Evolutionary conservation across 352 stramenopile genomes (phyloP).

Genomic region (Peronosclerospora sorghi): DNA sequence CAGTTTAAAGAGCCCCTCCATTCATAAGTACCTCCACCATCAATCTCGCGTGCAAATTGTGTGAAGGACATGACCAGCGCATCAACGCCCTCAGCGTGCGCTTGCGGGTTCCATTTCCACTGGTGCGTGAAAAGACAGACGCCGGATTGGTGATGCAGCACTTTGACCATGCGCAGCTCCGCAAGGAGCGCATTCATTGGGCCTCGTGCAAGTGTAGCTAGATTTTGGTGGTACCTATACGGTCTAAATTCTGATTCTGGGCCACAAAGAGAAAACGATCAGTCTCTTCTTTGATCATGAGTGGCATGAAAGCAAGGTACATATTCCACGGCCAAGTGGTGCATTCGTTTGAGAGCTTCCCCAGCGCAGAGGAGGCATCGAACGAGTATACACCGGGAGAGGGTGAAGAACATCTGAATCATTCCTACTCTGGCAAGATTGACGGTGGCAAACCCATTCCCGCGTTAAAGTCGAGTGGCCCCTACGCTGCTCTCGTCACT

Average conservation of each 20-base stretch:
- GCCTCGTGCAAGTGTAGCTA: neutral
- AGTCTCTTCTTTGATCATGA: too few species aligned
- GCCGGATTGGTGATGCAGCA: conserved; percentile 55
- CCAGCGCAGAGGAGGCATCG: conserved; percentile 36
- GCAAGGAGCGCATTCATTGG: conserved; percentile 27
- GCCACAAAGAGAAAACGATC: too few species aligned
- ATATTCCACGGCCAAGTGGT: conserved; percentile 58
- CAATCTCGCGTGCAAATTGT: conserved; percentile 79
- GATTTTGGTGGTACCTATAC: neutral
- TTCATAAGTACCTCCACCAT: conserved; percentile 67
- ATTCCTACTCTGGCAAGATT: conserved; percentile 60
- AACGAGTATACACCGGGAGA: conserved; percentile 44
- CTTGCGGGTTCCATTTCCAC: conserved; percentile 75
- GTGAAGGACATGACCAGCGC: conserved; percentile 74
- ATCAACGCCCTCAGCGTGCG: conserved; percentile 57
- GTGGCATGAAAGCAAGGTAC: conserved; percentile 49
- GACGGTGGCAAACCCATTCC: conserved; percentile 53
- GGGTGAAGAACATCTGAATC: conserved; percentile 38
- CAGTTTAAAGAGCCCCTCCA: conserved; percentile 19
- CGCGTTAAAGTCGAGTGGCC: conserved; percentile 48
- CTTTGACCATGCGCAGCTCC: conserved; percentile 61
- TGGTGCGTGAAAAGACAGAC: conserved; percentile 65
- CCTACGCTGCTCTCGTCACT: conserved; percentile 60
- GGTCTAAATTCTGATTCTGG: neutral
- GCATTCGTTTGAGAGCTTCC: conserved; percentile 62